Base-by-base conservation (phyloP, 495 filamentous ascomycete genomes). In the Tuber umbilicatum region DNA sequence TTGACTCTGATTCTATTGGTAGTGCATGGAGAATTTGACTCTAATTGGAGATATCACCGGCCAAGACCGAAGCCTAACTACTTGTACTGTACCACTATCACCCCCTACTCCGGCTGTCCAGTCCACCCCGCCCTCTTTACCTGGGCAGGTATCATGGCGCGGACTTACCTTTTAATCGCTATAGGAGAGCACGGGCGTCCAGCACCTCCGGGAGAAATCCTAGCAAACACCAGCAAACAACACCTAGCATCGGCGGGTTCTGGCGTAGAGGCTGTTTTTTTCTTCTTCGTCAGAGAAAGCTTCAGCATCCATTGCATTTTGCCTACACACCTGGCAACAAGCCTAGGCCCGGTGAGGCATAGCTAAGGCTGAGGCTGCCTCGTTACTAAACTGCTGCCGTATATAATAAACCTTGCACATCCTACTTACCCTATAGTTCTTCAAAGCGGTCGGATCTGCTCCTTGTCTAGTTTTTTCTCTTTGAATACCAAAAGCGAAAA, bases 281-380 rank as follows among this genome's bases (percentile, higher is more conserved):
- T 64, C 55, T 60, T 60, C 31, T 19, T 64, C 55, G 55, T 35
- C 27, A 17, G 55, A 35, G 55, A 17, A 64, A 64, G 12, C 55
- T 64, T 64, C n/a, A 64, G 55, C 14, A n/a, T 35, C 55, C 55
- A 64, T 35, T 35, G 27, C 12, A 64, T 31, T 64, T 64, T 64
- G 14, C 55, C 55, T 64, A 35, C 14, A 4, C 55, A 35, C 27
- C 55, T 35, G 14, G 55, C 27, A 64, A 5, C 55, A 4, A 31
- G 14, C 27, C 55, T 35, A 31, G 31, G 14, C 55, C 55, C 55
- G 27, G 60, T 64, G 60, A 38, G 42, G 71, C 31, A 72, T 55
- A 69, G 27, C 38, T 55, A 72, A 40, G 71, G 71, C 71, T 72
- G 71, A 78, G 67, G 70, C 76, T 78, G 73, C 64, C 40, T 55